Conservation (phyloP, 257 asterid genomes). For the Mentha longifolia region DNA sequence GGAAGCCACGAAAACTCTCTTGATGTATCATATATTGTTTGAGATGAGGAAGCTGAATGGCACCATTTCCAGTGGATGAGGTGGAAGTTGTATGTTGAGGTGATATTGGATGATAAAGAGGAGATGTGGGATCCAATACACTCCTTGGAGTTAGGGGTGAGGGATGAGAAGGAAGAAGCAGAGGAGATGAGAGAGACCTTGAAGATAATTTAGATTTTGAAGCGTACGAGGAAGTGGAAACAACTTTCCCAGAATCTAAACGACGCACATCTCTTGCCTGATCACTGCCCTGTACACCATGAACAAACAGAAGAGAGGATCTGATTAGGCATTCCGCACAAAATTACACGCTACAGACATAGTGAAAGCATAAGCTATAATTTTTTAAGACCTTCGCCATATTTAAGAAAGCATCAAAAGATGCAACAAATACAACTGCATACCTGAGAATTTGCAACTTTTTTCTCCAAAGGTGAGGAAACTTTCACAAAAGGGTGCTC, state of each 20-base stretch:
- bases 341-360: too few species aligned
- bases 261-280: slow-evolving; percentile 44
- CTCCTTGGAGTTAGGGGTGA: slow-evolving; percentile 44
- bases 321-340: too few species aligned
- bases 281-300: slow-evolving; percentile 46
- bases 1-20: slow-evolving; percentile 25
- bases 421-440: background rate
- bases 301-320: background rate
- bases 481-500: slow-evolving; percentile 76
- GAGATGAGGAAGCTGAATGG: slow-evolving; percentile 23
- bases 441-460: slow-evolving; percentile 37
- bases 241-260: slow-evolving; percentile 29
- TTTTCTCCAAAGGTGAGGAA: slow-evolving; percentile 54
- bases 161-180: background rate
- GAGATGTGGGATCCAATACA: slow-evolving; percentile 57
- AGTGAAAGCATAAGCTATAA: too few species aligned
- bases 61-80: slow-evolving; percentile 40
- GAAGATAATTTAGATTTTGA: too few species aligned
- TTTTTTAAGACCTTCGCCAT: too few species aligned
- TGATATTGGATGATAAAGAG: slow-evolving; percentile 51
- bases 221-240: too few species aligned
- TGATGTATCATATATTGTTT: slow-evolving; percentile 40
- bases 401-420: background rate
- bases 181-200: slow-evolving; percentile 32
- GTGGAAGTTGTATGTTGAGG: slow-evolving; percentile 42